Base-by-base conservation (phyloP, 139 green algal genomes). In the Micractinium sp. region DNA sequence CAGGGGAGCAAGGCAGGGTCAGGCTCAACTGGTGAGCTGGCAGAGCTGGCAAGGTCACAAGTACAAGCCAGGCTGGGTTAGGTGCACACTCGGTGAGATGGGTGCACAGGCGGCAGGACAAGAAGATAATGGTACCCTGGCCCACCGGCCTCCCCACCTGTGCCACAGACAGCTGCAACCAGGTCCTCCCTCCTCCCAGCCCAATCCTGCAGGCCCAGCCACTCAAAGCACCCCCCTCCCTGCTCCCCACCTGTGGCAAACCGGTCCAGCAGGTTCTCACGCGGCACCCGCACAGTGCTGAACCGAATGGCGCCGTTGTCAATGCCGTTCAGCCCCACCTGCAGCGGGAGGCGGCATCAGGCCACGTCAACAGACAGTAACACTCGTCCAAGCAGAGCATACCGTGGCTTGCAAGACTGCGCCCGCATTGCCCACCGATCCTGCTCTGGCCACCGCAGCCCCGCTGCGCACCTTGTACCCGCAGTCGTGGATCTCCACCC, bases 241-340 rank as follows among this genome's bases (percentile, higher is more conserved):
- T 29, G 12, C 18, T 16, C 38, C 81, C 31, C 56, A 85, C 86
- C 86, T 19, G 90, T 91, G 0, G 92, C 95, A 90, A 98, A 98
- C 0, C 95, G 89, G 88, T 98, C 94, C 82, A 98, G 91, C 87
- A 98, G 91, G 87, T 97, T 96, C 27, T 89, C 88, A 12, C 96
- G 89, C 13, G 96, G 95, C 47, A 98, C 87, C 16, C 96, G 93
- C 82, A 97, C 95, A 60, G 93, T 87, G 9, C 90, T 95, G 93
- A 97, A 98, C 56, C 94, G 93, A 73, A 99, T 96, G 76, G 96
- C 95, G 67, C 96, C 97, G 83, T 99, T 99, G 94, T 99, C 97
- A 12, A 98, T 90, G 29, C 96, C 96, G 81, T 98, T 97, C n/a
- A 98, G 92, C 3, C 96, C 96, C 16, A 98, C 94, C 95, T 97